Evolutionary conservation across 345 rosid species (phyloP).

Genomic region (Aquilaria malaccensis): DNA sequence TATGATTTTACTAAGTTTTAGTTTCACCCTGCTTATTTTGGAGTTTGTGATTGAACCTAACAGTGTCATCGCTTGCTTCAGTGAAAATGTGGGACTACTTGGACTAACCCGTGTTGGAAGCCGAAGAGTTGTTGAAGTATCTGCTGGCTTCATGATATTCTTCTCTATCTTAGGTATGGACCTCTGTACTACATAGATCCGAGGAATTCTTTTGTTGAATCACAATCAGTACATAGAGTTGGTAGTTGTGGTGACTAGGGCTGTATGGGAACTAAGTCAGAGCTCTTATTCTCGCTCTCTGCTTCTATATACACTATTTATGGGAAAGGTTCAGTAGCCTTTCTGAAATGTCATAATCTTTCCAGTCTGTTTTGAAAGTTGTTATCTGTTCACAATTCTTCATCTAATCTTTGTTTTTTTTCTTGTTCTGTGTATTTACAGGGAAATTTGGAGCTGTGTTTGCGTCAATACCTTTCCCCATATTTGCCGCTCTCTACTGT

Average conservation of each 20-base stretch:
- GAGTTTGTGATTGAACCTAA: constrained; percentile 3
- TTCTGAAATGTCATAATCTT: background rate
- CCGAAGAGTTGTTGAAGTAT: constrained; percentile 91
- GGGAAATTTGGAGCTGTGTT: constrained; percentile 98
- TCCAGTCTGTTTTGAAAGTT: background rate
- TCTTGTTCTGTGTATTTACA: constrained; percentile 14
- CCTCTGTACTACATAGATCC: background rate
- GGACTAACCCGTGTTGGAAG: constrained; percentile 96
- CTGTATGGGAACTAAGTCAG: background rate
- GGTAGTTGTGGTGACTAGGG: too few relatives aligned
- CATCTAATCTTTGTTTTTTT: background rate
- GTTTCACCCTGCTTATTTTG: constrained; percentile 2
- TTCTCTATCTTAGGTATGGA: constrained; percentile 70
- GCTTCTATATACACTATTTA: too few relatives aligned
- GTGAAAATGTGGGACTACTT: constrained; percentile 94
- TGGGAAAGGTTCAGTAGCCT: too few relatives aligned
- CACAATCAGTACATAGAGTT: too few relatives aligned
- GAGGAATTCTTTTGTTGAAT: too few relatives aligned
- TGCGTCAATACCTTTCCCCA: constrained; percentile 92
- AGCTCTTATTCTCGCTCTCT: background rate
- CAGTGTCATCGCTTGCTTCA: constrained; percentile 20
- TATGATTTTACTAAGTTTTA: background rate
- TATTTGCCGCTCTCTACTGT: constrained; percentile 83
- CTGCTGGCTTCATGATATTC: constrained; percentile 97
- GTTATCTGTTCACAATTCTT: constrained; percentile 13